phyloP scores from a whole-genome alignment of 78 protist genomes.

The Parvularia atlantis region DNA sequence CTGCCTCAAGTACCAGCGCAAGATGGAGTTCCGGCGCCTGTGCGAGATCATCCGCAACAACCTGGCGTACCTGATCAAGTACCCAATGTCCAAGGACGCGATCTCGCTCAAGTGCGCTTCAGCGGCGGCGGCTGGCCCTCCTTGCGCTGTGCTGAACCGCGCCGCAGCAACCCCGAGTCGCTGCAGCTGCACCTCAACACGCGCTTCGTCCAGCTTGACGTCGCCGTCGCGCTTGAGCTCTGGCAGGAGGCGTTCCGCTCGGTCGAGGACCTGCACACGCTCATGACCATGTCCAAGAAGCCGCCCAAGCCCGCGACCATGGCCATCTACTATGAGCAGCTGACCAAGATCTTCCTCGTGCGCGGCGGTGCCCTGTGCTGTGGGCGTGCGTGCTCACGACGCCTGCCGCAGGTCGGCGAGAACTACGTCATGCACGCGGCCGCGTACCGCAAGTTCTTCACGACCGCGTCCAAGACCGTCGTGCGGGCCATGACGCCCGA shows the following conservation, averaged over 20 bases:
- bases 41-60: constrained; percentile 64
- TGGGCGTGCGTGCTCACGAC: neutral
- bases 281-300: constrained; percentile 28
- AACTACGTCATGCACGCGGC: constrained; percentile 31
- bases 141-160: too few species aligned
- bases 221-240: constrained; percentile 63
- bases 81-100: too few species aligned
- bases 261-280: constrained; percentile 66
- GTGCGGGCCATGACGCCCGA: constrained; percentile 17
- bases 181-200: constrained; percentile 63
- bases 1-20: constrained; percentile 71
- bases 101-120: too few species aligned
- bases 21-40: constrained; percentile 64
- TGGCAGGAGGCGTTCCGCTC: constrained; percentile 76
- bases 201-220: constrained; percentile 65
- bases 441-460: constrained; percentile 6
- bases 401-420: constrained; percentile 18
- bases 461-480: constrained; percentile 10
- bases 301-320: constrained; percentile 39
- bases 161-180: constrained; percentile 35
- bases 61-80: constrained; percentile 2
- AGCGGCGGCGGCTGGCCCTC: too few species aligned
- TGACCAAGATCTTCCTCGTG: constrained; percentile 65
- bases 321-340: constrained; percentile 53
- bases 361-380: constrained; percentile 40